phyloP scores from a whole-genome alignment of 106 monocot genomes.

The Dendrobium huoshanense region DNA sequence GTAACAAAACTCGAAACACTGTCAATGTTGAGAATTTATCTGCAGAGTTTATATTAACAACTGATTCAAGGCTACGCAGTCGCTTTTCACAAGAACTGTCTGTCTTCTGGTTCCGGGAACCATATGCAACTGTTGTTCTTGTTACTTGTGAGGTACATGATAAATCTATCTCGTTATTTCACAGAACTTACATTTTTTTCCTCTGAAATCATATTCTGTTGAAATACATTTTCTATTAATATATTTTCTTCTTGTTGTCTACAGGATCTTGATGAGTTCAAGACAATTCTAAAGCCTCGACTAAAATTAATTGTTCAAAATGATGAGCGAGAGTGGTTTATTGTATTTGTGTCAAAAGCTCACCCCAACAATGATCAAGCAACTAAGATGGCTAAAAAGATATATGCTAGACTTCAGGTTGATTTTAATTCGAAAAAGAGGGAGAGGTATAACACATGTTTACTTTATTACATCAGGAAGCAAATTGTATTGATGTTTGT shows the following conservation, averaged over 20 bases:
- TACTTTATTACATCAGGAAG: background rate
- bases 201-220: background rate
- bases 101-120: conserved; percentile 96
- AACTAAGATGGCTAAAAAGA: conserved; percentile 82
- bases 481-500: background rate
- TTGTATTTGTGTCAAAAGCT: conserved; percentile 94
- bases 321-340: conserved; percentile 97
- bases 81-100: conserved; percentile 98
- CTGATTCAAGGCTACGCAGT: conserved; percentile 85
- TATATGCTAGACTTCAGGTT: conserved; percentile 84
- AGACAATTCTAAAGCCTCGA: conserved; percentile 92
- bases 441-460: conserved; percentile 55
- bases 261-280: conserved; percentile 97
- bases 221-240: background rate
- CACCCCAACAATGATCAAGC: conserved; percentile 80
- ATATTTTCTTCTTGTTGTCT: conserved; percentile 3
- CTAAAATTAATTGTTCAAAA: conserved; percentile 94
- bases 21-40: conserved; percentile 68
- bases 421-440: conserved; percentile 93
- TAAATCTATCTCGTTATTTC: background rate
- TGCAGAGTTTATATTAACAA: conserved; percentile 87
- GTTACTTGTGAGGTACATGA: conserved; percentile 88
- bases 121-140: conserved; percentile 91
- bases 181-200: background rate
- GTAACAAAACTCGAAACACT: conserved; percentile 84